Percentiles rank a stretch among this genome's conserved stretches.
Evolutionary conservation across 23 red algal species (phyloP).

Genomic region (Gracilaria caudata): DNA sequence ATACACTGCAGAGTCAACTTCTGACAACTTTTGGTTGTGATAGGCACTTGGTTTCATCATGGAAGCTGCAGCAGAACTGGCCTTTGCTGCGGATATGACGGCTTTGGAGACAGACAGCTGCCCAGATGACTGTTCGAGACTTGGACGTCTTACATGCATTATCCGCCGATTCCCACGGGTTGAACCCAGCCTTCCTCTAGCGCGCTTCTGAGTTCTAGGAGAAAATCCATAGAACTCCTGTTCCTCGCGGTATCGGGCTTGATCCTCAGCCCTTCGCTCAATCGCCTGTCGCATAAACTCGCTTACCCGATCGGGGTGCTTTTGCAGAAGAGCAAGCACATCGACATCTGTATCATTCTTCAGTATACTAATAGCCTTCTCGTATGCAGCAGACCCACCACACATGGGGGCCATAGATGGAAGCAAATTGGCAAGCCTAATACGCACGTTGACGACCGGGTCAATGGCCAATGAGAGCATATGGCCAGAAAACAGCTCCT

Average conservation of each 20-base stretch:
- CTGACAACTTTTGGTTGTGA: slow-evolving; percentile 26
- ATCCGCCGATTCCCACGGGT: slow-evolving; percentile 49
- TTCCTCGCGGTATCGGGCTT: slow-evolving; percentile 50
- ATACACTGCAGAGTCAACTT: slow-evolving; percentile 61
- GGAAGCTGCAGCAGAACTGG: slow-evolving; percentile 65
- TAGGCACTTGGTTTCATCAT: slow-evolving; percentile 23
- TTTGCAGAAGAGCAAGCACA: slow-evolving; percentile 49
- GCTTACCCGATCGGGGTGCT: slow-evolving; percentile 28
- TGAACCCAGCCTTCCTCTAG: slow-evolving; percentile 39
- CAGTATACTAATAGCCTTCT: slow-evolving; percentile 51
- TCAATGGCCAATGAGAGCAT: slow-evolving; percentile 72
- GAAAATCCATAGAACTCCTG: slow-evolving; percentile 69
- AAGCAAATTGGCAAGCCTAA: slow-evolving; percentile 65
- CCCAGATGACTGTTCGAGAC: slow-evolving; percentile 66
- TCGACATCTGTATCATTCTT: slow-evolving; percentile 67
- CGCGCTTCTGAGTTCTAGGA: slow-evolving; percentile 50
- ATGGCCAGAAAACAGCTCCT: slow-evolving; percentile 74
- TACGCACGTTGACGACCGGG: slow-evolving; percentile 80
- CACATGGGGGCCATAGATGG: slow-evolving; percentile 66
- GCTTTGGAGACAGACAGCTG: slow-evolving; percentile 66
- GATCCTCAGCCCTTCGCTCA: slow-evolving; percentile 22
- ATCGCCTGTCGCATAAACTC: slow-evolving; percentile 5
- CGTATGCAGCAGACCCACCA: slow-evolving; percentile 26
- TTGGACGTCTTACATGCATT: slow-evolving; percentile 56
- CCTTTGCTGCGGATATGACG: slow-evolving; percentile 61